Percentiles rank a stretch among this genome's conserved stretches.
Evolutionary conservation across 805 yeast species (phyloP).

Genomic region (Candida pseudoglaebosa): DNA sequence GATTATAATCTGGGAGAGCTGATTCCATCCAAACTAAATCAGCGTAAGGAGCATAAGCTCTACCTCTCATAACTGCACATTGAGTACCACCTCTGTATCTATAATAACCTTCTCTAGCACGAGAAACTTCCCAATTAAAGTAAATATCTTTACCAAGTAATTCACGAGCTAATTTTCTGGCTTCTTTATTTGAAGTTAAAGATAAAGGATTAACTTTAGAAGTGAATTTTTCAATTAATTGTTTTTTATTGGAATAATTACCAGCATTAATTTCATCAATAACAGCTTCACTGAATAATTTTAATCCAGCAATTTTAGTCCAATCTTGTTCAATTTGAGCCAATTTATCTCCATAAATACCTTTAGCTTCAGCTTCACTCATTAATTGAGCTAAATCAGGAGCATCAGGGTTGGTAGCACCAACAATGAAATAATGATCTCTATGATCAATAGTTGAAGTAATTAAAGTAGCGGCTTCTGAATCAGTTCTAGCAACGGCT

Average conservation of each 20-base stretch:
- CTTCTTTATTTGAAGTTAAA: conserved; percentile 73
- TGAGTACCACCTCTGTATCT: conserved; percentile 94
- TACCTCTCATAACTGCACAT: conserved; percentile 95
- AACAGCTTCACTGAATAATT: conserved; percentile 88
- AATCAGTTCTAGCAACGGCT: conserved; percentile 92
- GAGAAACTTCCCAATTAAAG: conserved; percentile 93
- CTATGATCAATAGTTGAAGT: conserved; percentile 92
- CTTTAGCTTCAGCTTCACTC: conserved; percentile 75
- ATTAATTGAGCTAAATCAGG: conserved; percentile 72
- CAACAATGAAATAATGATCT: conserved; percentile 89
- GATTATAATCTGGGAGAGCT: conserved; percentile 86
- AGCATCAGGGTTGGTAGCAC: conserved; percentile 81
- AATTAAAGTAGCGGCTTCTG: conserved; percentile 94
- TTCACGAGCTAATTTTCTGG: conserved; percentile 68
- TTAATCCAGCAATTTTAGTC: conserved; percentile 77
- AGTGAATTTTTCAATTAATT: conserved; percentile 61
- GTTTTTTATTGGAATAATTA: conserved; percentile 54
- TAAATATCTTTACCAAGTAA: conserved; percentile 76
- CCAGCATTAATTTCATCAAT: conserved; percentile 72
- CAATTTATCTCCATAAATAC: conserved; percentile 67
- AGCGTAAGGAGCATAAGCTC: conserved; percentile 91
- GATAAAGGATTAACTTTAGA: conserved; percentile 70
- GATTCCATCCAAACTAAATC: conserved; percentile 99
- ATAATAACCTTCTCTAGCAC: conserved; percentile 96
- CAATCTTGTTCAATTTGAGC: conserved; percentile 77